A percentile compares a stretch with the other conserved stretches of the same genome.
Evolutionary conservation across 352 stramenopile genomes (phyloP).

Genomic region (Peronospora tabacina): DNA sequence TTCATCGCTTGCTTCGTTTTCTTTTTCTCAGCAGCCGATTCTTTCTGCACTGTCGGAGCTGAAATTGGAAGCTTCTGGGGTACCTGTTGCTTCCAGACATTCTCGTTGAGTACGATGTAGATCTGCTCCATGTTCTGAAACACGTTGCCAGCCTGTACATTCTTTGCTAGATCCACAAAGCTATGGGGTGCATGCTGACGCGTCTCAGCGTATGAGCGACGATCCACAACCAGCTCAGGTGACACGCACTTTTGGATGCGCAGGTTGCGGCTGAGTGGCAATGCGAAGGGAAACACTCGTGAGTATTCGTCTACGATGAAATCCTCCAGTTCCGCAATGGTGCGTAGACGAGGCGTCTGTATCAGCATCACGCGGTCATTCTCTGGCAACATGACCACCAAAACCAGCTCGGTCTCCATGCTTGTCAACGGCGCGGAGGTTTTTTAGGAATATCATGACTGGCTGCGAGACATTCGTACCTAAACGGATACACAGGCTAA

Average conservation of each 20-base stretch:
- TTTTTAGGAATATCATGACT: slow-evolving; percentile 9
- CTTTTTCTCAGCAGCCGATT: not conserved
- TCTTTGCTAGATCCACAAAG: slow-evolving; percentile 75
- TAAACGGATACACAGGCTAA: slow-evolving; percentile 5
- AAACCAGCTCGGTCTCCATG: slow-evolving; percentile 51
- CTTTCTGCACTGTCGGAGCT: not conserved
- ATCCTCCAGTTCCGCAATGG: slow-evolving; percentile 51
- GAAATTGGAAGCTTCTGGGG: not conserved
- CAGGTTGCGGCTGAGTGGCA: slow-evolving; percentile 38
- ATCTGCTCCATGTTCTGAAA: slow-evolving; percentile 78
- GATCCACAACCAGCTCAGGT: slow-evolving; percentile 44
- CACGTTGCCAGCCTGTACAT: slow-evolving; percentile 64
- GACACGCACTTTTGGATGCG: slow-evolving; percentile 70
- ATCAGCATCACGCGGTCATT: slow-evolving; percentile 60
- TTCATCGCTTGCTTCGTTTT: not conserved
- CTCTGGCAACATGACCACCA: slow-evolving; percentile 59
- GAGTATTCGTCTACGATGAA: slow-evolving; percentile 56
- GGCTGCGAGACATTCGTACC: slow-evolving; percentile 18
- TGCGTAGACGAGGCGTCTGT: slow-evolving; percentile 41
- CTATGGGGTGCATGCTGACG: slow-evolving; percentile 33
- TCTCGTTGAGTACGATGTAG: slow-evolving; percentile 45
- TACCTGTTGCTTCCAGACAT: slow-evolving; percentile 16
- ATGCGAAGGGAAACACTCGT: slow-evolving; percentile 50
- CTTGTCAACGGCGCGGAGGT: slow-evolving; percentile 14
- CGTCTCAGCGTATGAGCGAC: slow-evolving; percentile 25